phyloP scores from a whole-genome alignment of 2,329 filamentous ascomycete genomes.

The Claviceps paspali region DNA sequence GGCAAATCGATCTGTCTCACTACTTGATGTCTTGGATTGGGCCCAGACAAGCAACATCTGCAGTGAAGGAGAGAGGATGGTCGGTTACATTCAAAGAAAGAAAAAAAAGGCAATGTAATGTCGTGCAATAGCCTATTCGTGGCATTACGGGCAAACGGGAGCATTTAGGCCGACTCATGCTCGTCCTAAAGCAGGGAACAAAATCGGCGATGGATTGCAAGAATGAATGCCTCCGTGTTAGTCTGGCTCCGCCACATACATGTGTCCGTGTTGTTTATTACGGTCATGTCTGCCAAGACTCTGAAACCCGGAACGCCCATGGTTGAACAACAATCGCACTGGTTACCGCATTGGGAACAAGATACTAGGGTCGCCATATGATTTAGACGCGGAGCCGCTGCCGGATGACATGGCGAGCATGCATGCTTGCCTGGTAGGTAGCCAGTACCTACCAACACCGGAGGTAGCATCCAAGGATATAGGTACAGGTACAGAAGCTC shows the following conservation, averaged over 20 bases:
- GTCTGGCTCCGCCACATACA: too few relatives aligned
- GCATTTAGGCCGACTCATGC: neutral
- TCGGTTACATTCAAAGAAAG: neutral
- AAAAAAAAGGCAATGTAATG: neutral
- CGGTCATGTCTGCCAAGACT: conserved; percentile 1
- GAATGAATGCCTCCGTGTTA: too few relatives aligned
- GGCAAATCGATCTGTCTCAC: conserved; percentile 1
- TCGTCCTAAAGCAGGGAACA: neutral
- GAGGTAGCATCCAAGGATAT: too few relatives aligned
- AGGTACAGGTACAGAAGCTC: too few relatives aligned
- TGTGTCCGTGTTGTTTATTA: too few relatives aligned
- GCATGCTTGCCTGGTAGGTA: too few relatives aligned
- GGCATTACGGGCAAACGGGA: too few relatives aligned
- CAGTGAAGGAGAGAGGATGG: neutral
- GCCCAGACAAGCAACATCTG: neutral
- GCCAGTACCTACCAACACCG: too few relatives aligned
- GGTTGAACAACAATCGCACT: conserved; percentile 4
- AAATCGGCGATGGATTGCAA: neutral
- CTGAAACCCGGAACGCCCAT: neutral
- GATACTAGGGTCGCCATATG: neutral
- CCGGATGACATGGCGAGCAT: neutral
- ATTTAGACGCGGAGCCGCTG: neutral
- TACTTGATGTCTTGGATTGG: neutral
- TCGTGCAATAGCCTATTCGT: too few relatives aligned
- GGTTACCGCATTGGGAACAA: conserved; percentile 3